Base-by-base conservation (phyloP, 2,329 filamentous ascomycete species). In the Fusarium sp. region DNA sequence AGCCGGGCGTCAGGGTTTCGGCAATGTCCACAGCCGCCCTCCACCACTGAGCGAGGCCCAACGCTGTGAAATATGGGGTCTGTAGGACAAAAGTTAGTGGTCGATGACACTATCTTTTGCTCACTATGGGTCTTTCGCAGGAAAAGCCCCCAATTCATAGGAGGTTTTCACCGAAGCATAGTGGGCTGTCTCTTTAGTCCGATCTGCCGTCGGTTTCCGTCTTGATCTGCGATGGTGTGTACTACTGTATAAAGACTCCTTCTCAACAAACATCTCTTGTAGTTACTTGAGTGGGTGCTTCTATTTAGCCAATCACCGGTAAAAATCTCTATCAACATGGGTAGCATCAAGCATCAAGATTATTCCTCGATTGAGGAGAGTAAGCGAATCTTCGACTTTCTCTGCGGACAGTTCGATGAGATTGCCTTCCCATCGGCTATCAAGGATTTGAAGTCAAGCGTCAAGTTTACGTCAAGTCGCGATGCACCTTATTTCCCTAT, bases 401-500 rank as follows among this genome's bases (percentile, higher is more conserved):
- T 75, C 7, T 67, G 60, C 47, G 26, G 45, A 15, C 63, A 74
- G 19, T 71, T 80, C 17, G 75, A 80, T 28, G 51, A 67, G 9
- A 47, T 62, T 11, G 74, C 77, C 0, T 67, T 81, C 1, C 78
- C 81, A 5, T 53, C 67, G 2, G 74, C 66, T 42, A 71, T 78
- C 15, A 63, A 66, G 21, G 67, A 60, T 11, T 67, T 76, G 8
- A 67, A 62, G 28, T 28, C 58, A 4, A 69, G 71, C 36, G 73
- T 81, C n/a, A 61, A 71, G 2, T 81, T 83, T 52, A 77, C 75
- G 0, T 76, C 78, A 14, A 62, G 71, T 5, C 76, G 75, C 17
- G 78, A 83, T 64, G 68, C 66, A 51, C 79, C 80, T 1, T 84
- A 83, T 64, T 84, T 84, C 33, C 82, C 82, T 0, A 83, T 83